Conservation (phyloP, 257 asterid species). For the Solanum pennellii region DNA sequence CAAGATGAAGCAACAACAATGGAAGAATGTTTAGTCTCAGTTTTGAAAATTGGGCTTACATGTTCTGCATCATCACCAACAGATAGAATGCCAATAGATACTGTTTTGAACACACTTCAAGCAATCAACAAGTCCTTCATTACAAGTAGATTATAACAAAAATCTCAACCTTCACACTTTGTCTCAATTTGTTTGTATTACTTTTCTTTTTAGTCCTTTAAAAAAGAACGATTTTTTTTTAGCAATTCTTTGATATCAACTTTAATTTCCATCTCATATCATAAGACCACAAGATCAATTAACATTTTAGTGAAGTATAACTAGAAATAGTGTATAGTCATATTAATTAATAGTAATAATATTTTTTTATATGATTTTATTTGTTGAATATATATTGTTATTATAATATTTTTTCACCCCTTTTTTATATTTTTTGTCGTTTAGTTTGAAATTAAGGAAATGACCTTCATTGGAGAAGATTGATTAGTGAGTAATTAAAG, state of each 20-base stretch:
- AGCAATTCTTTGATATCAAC: too few species aligned
- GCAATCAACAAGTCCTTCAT: not conserved
- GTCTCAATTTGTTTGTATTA: too few species aligned
- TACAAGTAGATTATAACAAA: not conserved
- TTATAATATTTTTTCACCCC: too few species aligned
- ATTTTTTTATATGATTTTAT: too few species aligned
- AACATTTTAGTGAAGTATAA: too few species aligned
- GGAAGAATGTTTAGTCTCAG: conserved; percentile 2
- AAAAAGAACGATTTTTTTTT: too few species aligned
- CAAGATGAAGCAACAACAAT: not conserved
- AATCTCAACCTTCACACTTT: rapidly evolving
- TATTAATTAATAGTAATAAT: too few species aligned
- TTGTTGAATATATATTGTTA: too few species aligned
- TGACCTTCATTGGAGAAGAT: not conserved
- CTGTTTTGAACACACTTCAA: conserved; percentile 5
- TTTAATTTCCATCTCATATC: too few species aligned
- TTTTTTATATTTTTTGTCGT: not conserved
- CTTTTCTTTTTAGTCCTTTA: too few species aligned
- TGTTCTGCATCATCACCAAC: conserved; percentile 7
- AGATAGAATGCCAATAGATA: conserved; percentile 11
- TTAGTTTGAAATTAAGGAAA: not conserved
- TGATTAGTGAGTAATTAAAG: not conserved
- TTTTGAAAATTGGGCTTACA: conserved; percentile 6
- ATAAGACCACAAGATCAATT: too few species aligned
- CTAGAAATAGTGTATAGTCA: too few species aligned